Conservation (phyloP, 768 basidiomycete genomes). For the Pholiota conissans region DNA sequence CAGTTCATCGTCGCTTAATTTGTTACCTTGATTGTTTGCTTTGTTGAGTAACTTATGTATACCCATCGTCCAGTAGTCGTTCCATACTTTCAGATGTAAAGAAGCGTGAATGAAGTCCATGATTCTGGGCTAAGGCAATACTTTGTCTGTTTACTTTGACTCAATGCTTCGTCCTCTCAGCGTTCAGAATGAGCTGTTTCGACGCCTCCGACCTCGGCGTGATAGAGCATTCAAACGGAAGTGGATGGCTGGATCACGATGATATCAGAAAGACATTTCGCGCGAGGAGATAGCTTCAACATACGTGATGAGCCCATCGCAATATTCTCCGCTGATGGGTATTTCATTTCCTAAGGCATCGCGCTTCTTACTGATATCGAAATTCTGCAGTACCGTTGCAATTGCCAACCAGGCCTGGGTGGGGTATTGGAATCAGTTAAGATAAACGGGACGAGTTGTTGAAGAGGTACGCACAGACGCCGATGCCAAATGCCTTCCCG, state of each 20-base stretch:
- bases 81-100: no score
- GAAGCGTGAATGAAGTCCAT: no score
- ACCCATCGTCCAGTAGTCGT: no score
- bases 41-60: no score
- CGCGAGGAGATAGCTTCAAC: not conserved
- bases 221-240: constrained; percentile 1
- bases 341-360: not conserved
- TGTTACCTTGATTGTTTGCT: not conserved
- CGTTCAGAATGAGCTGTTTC: not conserved
- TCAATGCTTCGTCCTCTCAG: not conserved
- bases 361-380: not conserved
- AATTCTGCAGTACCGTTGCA: constrained; percentile 1
- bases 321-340: not conserved
- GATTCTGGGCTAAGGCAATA: no score
- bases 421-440: no score
- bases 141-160: no score
- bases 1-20: not conserved
- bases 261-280: not conserved
- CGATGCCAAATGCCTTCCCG: not conserved
- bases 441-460: no score
- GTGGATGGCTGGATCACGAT: not conserved
- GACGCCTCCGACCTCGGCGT: not conserved
- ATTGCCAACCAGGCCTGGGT: not conserved
- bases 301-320: not conserved
- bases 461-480: not conserved